A percentile compares a stretch with the other conserved stretches of the same genome.
Evolutionary conservation across 2,329 filamentous ascomycete species (phyloP).

Genomic region (Biscogniauxia sp.): DNA sequence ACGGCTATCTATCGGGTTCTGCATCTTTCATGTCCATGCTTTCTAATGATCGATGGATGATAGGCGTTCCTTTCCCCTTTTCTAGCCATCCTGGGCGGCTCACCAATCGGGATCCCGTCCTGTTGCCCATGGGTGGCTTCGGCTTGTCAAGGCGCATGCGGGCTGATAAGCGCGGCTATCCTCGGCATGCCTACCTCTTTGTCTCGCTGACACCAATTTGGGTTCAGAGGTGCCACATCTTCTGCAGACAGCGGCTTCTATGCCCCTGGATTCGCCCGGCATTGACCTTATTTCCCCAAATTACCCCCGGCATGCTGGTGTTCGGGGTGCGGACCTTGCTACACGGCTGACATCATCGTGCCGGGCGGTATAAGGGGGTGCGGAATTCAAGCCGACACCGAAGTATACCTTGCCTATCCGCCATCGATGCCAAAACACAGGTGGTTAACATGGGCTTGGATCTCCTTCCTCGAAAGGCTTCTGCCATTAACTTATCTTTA

Average conservation of each 20-base stretch:
- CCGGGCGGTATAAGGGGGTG: slow-evolving; percentile 10
- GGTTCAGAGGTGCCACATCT: slow-evolving; percentile 10
- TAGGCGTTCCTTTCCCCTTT: slow-evolving; percentile 10
- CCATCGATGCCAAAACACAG: slow-evolving; percentile 28
- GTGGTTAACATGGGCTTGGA: slow-evolving; percentile 24
- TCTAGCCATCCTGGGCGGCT: slow-evolving; percentile 18
- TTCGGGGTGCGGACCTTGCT: slow-evolving; percentile 4
- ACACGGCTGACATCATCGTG: slow-evolving; percentile 8
- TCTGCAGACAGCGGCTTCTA: slow-evolving; percentile 4
- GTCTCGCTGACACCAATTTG: slow-evolving; percentile 13
- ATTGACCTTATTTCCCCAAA: slow-evolving; percentile 2
- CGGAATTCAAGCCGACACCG: slow-evolving; percentile 28
- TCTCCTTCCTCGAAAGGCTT: not conserved
- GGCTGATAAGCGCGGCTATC: slow-evolving; percentile 23
- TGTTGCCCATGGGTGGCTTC: slow-evolving; percentile 23
- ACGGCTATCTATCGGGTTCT: slow-evolving; percentile 8
- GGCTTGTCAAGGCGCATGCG: slow-evolving; percentile 12
- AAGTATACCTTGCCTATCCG: slow-evolving; percentile 26
- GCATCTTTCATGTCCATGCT: slow-evolving; percentile 5
- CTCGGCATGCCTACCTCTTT: slow-evolving; percentile 27
- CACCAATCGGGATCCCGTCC: slow-evolving; percentile 8
- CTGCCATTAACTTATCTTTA: not conserved
- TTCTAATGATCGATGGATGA: slow-evolving; percentile 13
- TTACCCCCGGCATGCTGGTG: not conserved
- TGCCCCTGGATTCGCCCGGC: slow-evolving; percentile 1